A percentile compares a stretch with the other conserved stretches of the same genome.
Evolutionary conservation across 257 asterid genomes (phyloP).

Genomic region (Scutellaria baicalensis): DNA sequence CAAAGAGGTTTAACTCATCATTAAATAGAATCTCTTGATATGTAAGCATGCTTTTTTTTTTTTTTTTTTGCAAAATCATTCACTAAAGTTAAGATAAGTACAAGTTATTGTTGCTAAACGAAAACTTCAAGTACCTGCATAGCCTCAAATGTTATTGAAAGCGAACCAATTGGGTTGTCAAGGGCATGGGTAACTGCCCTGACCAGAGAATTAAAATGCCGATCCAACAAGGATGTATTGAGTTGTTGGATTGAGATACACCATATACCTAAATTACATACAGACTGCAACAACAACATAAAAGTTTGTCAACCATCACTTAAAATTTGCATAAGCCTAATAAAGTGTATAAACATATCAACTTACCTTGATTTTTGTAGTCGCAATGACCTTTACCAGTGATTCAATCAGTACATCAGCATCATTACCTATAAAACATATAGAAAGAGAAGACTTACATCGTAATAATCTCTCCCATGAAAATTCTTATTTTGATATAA

Average conservation of each 20-base stretch:
- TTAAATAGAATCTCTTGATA: not conserved
- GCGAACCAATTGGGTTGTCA: constrained; percentile 77
- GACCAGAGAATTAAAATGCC: constrained; percentile 42
- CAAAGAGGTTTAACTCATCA: not conserved
- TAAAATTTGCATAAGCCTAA: constrained; percentile 4
- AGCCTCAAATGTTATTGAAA: constrained; percentile 75
- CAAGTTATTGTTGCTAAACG: not conserved
- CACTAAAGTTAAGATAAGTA: not conserved
- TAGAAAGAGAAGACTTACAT: constrained; percentile 10
- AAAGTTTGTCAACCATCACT: constrained; percentile 13
- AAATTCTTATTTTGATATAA: not conserved
- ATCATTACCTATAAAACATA: constrained; percentile 44
- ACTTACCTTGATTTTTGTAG: constrained; percentile 58
- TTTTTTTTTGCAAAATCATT: not conserved
- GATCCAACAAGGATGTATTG: constrained; percentile 32
- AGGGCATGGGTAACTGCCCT: constrained; percentile 59
- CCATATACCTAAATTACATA: constrained; percentile 79
- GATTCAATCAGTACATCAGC: constrained; percentile 44
- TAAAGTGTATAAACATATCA: not conserved
- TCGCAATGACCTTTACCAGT: constrained; percentile 45
- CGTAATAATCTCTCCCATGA: not conserved
- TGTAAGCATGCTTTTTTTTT: not conserved
- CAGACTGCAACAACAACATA: constrained; percentile 44
- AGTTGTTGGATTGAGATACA: constrained; percentile 77
- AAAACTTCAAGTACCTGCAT: constrained; percentile 49